Percentiles rank a stretch among this genome's conserved stretches.
Evolutionary conservation across 345 rosid genomes (phyloP).

Genomic region (Salix exigua): DNA sequence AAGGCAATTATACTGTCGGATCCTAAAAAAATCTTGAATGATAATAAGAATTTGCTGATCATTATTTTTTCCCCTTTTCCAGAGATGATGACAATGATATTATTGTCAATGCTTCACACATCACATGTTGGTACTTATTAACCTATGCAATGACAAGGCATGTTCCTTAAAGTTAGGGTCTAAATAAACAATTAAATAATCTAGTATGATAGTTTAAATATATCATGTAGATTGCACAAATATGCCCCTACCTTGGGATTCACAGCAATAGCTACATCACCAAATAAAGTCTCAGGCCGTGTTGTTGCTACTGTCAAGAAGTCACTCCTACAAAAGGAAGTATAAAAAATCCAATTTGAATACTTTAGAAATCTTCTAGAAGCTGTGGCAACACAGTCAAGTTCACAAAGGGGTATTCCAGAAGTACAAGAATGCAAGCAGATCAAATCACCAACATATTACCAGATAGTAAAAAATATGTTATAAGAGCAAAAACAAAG

Average conservation of each 20-base stretch:
- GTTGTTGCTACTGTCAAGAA: slow-evolving; percentile 90
- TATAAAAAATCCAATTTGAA: slow-evolving; percentile 18
- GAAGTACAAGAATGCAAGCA: background rate
- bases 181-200: too few species aligned
- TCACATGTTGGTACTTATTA: too few species aligned
- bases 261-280: slow-evolving; percentile 93
- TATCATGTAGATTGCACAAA: background rate
- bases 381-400: background rate
- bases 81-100: too few species aligned
- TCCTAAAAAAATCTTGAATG: too few species aligned
- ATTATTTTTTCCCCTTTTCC: too few species aligned
- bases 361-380: background rate
- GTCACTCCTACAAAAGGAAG: slow-evolving; percentile 57
- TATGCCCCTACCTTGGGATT: slow-evolving; percentile 65
- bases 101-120: too few species aligned
- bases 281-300: slow-evolving; percentile 95
- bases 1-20: too few species aligned
- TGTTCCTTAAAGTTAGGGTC: too few species aligned
- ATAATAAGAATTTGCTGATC: too few species aligned
- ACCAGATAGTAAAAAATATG: background rate
- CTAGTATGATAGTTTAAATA: too few species aligned
- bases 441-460: background rate
- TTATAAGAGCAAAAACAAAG: background rate
- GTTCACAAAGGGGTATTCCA: background rate
- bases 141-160: too few species aligned